phyloP scores from a whole-genome alignment of 148 eudicot genomes.

The Rhododendron ovatum region DNA sequence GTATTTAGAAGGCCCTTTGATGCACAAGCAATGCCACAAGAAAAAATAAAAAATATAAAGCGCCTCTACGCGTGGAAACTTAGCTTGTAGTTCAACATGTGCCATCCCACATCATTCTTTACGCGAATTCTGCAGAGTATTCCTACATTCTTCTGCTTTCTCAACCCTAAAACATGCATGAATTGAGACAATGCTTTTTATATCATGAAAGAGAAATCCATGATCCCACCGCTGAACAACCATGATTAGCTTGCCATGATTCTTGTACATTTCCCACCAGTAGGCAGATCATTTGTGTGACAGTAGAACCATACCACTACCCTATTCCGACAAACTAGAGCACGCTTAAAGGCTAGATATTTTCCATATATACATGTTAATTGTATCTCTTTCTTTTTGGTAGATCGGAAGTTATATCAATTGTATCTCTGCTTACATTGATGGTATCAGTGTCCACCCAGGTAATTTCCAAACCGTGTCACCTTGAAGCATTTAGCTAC shows the following conservation, averaged over 20 bases:
- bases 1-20: too few relatives aligned
- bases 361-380: background rate
- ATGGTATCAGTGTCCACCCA: background rate
- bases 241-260: background rate
- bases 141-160: background rate
- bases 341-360: background rate
- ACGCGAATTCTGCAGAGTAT: background rate
- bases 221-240: constrained; percentile 2
- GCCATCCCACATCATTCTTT: background rate
- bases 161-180: background rate
- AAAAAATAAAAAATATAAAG: too few relatives aligned
- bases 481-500: background rate
- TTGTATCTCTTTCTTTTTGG: too few relatives aligned
- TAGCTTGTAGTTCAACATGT: background rate
- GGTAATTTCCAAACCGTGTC: background rate
- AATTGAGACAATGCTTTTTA: background rate
- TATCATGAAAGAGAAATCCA: background rate
- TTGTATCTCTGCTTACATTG: background rate
- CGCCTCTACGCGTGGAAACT: background rate
- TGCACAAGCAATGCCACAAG: too few relatives aligned
- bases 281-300: background rate
- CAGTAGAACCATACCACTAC: too few relatives aligned
- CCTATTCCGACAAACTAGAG: too few relatives aligned
- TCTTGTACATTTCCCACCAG: background rate
- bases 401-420: too few relatives aligned